phyloP scores from a whole-genome alignment of 495 filamentous ascomycete species.

The Cercophora sp. region DNA sequence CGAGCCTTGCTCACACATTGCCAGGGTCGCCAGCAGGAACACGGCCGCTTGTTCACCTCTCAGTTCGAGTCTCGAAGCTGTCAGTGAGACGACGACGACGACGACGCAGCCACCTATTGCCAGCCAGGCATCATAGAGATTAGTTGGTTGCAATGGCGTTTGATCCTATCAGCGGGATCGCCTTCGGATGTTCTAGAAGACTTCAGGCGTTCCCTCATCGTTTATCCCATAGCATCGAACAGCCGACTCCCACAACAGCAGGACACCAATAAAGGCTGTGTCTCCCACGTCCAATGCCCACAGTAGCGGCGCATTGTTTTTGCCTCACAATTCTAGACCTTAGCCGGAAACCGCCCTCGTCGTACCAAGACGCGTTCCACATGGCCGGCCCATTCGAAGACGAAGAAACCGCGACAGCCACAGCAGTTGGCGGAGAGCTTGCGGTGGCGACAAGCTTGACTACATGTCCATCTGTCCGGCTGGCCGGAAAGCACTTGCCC shows the following conservation, averaged over 20 bases:
- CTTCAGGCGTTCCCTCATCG: neutral
- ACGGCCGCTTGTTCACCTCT: too few relatives aligned
- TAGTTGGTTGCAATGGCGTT: too few relatives aligned
- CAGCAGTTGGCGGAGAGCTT: neutral
- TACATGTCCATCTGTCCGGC: neutral
- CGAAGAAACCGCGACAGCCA: too few relatives aligned
- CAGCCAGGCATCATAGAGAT: neutral
- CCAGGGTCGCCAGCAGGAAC: too few relatives aligned
- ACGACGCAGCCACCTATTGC: neutral
- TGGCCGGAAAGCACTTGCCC: too few relatives aligned
- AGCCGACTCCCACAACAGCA: neutral
- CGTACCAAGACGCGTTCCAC: conserved; percentile 7
- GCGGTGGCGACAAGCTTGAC: neutral
- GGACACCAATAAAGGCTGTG: neutral
- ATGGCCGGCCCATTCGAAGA: neutral
- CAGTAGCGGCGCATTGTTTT: conserved; percentile 3
- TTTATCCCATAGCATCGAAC: neutral
- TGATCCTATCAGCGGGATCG: neutral
- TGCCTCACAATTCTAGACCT: neutral
- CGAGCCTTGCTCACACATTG: too few relatives aligned
- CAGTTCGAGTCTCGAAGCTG: too few relatives aligned
- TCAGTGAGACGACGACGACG: neutral
- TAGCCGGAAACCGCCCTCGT: conserved; percentile 5
- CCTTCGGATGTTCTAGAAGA: neutral
- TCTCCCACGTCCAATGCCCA: neutral